These are phyloP conservation scores for Cryptococcus wingfieldii DNA, from an alignment of 1,284 basidiomycete genomes.

Conservation along the genomic window DNA sequence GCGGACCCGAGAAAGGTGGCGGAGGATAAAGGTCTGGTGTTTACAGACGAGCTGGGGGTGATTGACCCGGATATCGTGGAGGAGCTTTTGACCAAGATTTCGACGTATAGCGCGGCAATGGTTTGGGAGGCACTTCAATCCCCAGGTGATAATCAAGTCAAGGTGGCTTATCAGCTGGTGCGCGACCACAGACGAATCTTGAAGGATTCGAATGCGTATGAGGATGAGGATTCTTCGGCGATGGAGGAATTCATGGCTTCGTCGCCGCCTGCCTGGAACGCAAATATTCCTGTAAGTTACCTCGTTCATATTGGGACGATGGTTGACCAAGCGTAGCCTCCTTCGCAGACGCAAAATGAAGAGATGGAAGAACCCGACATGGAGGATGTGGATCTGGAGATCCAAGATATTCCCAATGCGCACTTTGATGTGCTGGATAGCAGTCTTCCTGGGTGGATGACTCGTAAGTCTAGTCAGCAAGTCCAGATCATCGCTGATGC, in stretches of 20 bases:
- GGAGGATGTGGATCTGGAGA: conserved; percentile 54
- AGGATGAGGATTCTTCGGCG: conserved; percentile 46
- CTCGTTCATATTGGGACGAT: background rate
- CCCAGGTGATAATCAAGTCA: conserved; percentile 89
- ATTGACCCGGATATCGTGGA: conserved; percentile 87
- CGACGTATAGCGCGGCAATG: conserved; percentile 72
- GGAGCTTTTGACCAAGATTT: conserved; percentile 70
- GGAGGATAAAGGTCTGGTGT: conserved; percentile 47
- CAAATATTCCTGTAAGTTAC: conserved; percentile 39
- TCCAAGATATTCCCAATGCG: conserved; percentile 55
- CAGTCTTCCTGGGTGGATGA: conserved; percentile 60
- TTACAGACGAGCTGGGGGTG: conserved; percentile 61
- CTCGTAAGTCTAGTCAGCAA: conserved; percentile 19
- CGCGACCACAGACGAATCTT: conserved; percentile 82
- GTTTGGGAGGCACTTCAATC: conserved; percentile 77
- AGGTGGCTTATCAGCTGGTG: conserved; percentile 92
- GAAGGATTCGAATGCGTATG: conserved; percentile 56
- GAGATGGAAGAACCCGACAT: conserved; percentile 57
- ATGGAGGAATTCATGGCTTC: conserved; percentile 53
- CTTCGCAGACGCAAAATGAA: conserved; percentile 19
- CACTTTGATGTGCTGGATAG: conserved; percentile 80
- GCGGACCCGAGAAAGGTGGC: conserved; percentile 44
- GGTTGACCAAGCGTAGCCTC: conserved; percentile 11
- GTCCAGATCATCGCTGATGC: background rate
- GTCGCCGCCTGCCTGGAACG: conserved; percentile 54